These are phyloP conservation scores for Colletotrichum agaves DNA, from an alignment of 2,329 filamentous ascomycete genomes.

Conservation along the genomic window DNA sequence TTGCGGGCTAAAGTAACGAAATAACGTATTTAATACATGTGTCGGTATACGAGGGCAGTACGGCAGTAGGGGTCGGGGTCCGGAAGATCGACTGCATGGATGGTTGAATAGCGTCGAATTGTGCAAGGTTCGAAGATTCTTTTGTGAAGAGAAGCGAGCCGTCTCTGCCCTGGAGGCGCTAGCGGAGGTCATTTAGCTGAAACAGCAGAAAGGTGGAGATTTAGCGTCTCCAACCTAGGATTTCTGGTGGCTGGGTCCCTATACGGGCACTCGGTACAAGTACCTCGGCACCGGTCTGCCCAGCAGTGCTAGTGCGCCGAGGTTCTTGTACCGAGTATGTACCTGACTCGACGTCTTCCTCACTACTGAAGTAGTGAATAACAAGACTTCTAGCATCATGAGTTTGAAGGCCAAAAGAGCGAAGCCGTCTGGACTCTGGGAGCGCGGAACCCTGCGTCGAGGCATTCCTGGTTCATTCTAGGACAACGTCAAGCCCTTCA, in stretches of 20 bases:
- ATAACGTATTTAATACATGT: no score
- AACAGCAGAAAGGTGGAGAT: constrained; percentile 33
- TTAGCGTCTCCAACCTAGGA: background rate
- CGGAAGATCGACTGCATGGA: constrained; percentile 35
- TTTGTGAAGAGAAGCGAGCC: constrained; percentile 24
- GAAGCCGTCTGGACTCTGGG: background rate
- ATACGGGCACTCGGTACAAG: no score
- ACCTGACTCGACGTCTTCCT: no score
- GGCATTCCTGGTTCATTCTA: background rate
- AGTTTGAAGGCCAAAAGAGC: no score
- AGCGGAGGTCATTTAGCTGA: constrained; percentile 35
- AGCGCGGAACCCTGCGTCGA: constrained; percentile 15
- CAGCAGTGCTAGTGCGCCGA: no score
- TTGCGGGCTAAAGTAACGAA: no score
- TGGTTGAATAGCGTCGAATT: background rate
- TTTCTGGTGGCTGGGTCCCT: no score
- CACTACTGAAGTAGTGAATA: background rate
- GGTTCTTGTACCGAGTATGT: no score
- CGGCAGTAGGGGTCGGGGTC: background rate
- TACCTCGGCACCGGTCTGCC: background rate
- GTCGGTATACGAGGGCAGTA: background rate
- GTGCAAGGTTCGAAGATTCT: background rate
- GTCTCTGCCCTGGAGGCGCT: constrained; percentile 32
- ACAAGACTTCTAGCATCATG: no score
- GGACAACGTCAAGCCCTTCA: background rate